Evolutionary conservation across 129 eudicot species (phyloP), one percentile per base, ranked within the genome.

Genomic region (Saposhnikovia divaricata): DNA sequence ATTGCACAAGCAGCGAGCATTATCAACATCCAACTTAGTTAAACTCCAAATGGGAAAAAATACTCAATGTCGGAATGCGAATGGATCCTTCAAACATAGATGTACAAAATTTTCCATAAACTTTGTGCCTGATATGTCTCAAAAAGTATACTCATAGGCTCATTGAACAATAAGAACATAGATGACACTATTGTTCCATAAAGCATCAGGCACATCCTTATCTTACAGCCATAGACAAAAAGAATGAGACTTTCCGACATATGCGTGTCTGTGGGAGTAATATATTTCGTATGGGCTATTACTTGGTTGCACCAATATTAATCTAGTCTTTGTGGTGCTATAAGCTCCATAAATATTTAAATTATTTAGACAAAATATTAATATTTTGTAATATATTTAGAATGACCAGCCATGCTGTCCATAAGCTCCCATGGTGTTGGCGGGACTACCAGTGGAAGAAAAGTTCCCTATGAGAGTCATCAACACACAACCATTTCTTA

Each of bases 141-240:
- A 55, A 89, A 93, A 79, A 92, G 96, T 70, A 93, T 89, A 85
- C 98, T 93, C 13, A 84, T 86, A 83, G 98, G 98, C 86, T 93
- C 96, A 85, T 89, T 91, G 83, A 93, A 93, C 84, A 89, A 88
- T 83, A 93, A 84, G 87, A 91, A 81, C 81, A 87, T 51, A 42
- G 97, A 84, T 63, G 98, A 86, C 75, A 82, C 85, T 80, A 81
- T 75, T 81, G 85, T 77, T 80, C 81, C 80, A 72, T 85, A 86
- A 53, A 91, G 82, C 69, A 80, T 73, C 72, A 91, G 82, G 76
- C 92, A 93, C 9, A 78, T 79, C 79, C 91, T 80, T 82, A 91
- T 82, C 96, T 97, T 93, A 85, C 86, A 88, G 14, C 34, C 46
- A 42, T 28, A 42, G 23, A n/a, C n/a, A n/a, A 16, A 21, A 39